Percentiles rank a stretch among this genome's conserved stretches.
Evolutionary conservation across 2,329 filamentous ascomycete species (phyloP).

Genomic region (Sporothrix pallida): DNA sequence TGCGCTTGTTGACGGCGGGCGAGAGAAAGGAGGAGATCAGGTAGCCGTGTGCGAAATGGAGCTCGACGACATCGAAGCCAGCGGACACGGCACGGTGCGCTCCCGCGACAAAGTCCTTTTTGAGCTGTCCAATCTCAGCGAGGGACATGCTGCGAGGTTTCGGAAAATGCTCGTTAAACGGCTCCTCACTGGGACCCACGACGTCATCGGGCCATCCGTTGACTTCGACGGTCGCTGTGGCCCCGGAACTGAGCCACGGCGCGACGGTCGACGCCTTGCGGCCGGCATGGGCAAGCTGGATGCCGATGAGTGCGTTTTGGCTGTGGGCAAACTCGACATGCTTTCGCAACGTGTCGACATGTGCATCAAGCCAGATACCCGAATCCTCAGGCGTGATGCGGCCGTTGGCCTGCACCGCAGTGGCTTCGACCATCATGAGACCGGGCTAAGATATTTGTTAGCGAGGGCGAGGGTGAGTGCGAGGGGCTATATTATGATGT

Average conservation of each 20-base stretch:
- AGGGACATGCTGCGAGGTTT: constrained; percentile 46
- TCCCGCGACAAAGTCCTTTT: constrained; percentile 60
- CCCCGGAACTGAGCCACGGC: constrained; percentile 57
- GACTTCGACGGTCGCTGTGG: constrained; percentile 50
- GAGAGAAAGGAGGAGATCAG: constrained; percentile 73
- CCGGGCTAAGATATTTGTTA: background rate
- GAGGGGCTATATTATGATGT: background rate
- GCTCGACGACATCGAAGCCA: constrained; percentile 71
- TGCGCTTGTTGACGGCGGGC: constrained; percentile 73
- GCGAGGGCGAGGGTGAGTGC: background rate
- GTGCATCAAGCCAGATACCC: constrained; percentile 48
- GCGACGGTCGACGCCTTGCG: constrained; percentile 59
- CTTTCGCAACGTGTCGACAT: constrained; percentile 40
- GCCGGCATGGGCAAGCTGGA: constrained; percentile 75
- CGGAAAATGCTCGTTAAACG: constrained; percentile 7
- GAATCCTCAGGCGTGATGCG: constrained; percentile 47
- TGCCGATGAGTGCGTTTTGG: constrained; percentile 58
- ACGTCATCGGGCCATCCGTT: constrained; percentile 54
- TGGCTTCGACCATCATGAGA: background rate
- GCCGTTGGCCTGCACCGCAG: constrained; percentile 36
- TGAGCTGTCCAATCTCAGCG: constrained; percentile 38
- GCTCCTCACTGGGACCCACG: constrained; percentile 43
- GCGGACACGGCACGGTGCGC: constrained; percentile 62
- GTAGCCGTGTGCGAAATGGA: constrained; percentile 82
- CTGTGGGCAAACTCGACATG: constrained; percentile 34